These are phyloP conservation scores for Pyrenophora tritici-repentis DNA, from an alignment of 2,329 filamentous ascomycete species.

Conservation along the genomic window DNA sequence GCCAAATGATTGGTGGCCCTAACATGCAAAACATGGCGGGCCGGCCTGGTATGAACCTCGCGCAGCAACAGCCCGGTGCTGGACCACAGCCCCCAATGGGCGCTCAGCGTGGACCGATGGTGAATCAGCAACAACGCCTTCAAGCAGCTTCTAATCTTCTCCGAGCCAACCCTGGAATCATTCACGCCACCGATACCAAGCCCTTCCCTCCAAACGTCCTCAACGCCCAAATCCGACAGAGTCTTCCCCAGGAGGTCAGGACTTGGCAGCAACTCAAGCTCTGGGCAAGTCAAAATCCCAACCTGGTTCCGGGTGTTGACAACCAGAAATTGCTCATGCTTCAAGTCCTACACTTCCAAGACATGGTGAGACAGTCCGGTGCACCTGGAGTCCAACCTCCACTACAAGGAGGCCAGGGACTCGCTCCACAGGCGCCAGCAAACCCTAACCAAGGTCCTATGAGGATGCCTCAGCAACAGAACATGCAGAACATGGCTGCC, in stretches of 20 bases:
- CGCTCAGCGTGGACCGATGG: constrained; percentile 30
- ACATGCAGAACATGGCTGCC: constrained; percentile 31
- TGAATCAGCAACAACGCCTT: constrained; percentile 36
- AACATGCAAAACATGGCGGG: constrained; percentile 33
- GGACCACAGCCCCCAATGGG: constrained; percentile 32
- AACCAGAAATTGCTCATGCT: constrained; percentile 41
- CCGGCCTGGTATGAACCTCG: constrained; percentile 35
- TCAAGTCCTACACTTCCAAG: constrained; percentile 52
- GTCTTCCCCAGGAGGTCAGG: constrained; percentile 56
- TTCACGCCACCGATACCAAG: constrained; percentile 37
- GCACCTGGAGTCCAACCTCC: constrained; percentile 26
- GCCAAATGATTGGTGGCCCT: constrained; percentile 35
- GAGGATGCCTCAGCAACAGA: constrained; percentile 36
- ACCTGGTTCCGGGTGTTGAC: constrained; percentile 31
- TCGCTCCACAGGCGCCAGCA: constrained; percentile 51
- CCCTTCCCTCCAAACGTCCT: constrained; percentile 40
- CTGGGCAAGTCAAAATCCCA: constrained; percentile 55
- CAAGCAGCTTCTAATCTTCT: constrained; percentile 33
- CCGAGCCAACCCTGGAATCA: constrained; percentile 42
- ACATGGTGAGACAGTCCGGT: constrained; percentile 39
- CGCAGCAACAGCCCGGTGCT: constrained; percentile 33
- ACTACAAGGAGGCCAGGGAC: constrained; percentile 26
- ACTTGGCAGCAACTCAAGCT: constrained; percentile 63
- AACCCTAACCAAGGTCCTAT: constrained; percentile 34
- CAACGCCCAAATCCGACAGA: constrained; percentile 28